Evolutionary conservation across 1,284 basidiomycete genomes (phyloP), one percentile per base, ranked within the genome.

Genomic region (Microbotryum scabiosae): DNA sequence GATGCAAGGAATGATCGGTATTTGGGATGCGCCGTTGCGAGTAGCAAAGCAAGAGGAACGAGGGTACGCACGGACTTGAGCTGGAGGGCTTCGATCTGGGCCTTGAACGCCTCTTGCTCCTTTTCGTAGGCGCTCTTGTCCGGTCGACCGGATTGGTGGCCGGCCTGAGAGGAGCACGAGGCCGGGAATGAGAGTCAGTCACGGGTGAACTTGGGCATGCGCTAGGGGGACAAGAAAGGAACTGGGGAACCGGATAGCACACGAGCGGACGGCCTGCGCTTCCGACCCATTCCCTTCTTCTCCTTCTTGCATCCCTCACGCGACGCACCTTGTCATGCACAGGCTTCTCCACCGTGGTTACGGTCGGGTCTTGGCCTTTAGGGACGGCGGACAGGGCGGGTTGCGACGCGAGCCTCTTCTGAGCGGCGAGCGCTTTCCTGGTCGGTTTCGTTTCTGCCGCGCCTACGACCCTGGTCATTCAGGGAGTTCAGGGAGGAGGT

Each of bases 11-110:
- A 32, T 6, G 32, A 46, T 44, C 56, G 56, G 55, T n/a, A 43
- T 48, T 32, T 36, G 52, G 51, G 30, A 41, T 23, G 58, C 56
- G 46, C 5, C 30, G 16, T 25, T 36, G 32, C 4, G 26, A 28
- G 55, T 44, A 23, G 23, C 41, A 21, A 30, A 12, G 53, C 36
- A 46, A 21, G 25, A 28, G 12, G 32, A 14, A 43, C 4, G 43
- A 43, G 51, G 36, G 44, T 30, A 82, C 88, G 73, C 72, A 91
- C 91, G 65, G 91, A 77, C 77, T 90, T 86, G 44, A 76, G 75
- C 76, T 93, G 89, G 54, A 90, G 76, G 53, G 77, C 81, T 60
- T 90, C 90, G 71, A 96, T 92, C 73, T 92, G 86, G 45, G 81
- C 77, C 77, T 87, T 91, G 69, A 93, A 77, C 69, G 76, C 82